Evolutionary conservation across 148 eudicot genomes (phyloP), one percentile per base, ranked within the genome.

Genomic region (Agrostemma githago): DNA sequence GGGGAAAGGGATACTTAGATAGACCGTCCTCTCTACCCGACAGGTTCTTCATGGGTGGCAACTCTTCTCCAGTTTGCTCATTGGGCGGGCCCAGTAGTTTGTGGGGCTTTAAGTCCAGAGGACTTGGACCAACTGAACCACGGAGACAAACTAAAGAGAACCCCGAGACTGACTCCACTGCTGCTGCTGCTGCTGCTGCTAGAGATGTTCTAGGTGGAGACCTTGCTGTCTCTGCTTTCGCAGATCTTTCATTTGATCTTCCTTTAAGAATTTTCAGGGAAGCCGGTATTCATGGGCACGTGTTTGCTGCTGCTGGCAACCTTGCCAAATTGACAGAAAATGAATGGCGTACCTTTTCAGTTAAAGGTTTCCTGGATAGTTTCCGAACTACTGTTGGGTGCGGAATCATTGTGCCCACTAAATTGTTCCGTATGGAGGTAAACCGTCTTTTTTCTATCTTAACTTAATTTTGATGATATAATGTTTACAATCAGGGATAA

Each of bases 401-500:
- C 81, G 98, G 98, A 46, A 20, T 91, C 67, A 68, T 94, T 77
- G 77, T 91, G 72, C 98, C 98, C 4, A 89, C 97, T 34, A 88
- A 86, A 77, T 65, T 91, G n/a, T 89, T 94, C 77, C 97, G 93
- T 62, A 80, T 94, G 92, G 97, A 94, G 97, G 98, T 91, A 42
- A 88, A 12, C 85, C 78, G 44, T 44, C 8, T 75, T n/a, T 41
- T 43, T 67, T 21, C 3, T 54, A 3, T 3, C 16, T 2, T 40
- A 26, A 26, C 34, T 26, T 26, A 26, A 26, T 48, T 48, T 48
- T 48, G 54, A 48, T 48, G 4, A 26, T 26, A 26, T 26, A 26
- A 26, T 26, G 34, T 26, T 26, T 26, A 26, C 34, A 48, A 48
- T 48, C 54, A 48, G 2, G 54, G 9, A 48, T 48, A 14, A 48